Conservation (phyloP, 306 rosid genomes). For the Spatholobus suberectus region DNA sequence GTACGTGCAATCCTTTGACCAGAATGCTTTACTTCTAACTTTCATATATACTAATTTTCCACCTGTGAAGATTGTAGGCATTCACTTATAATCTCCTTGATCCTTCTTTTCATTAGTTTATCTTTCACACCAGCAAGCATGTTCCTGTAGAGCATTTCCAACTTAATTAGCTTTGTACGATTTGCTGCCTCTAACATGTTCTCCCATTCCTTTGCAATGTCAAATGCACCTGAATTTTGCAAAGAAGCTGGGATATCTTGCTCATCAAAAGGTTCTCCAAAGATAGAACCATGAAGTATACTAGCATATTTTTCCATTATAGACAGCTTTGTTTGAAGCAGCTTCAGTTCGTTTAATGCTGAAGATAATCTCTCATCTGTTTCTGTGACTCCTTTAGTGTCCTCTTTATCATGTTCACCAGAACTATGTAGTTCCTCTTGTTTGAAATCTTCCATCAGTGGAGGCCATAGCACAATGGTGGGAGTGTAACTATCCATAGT, state of each 20-base stretch:
- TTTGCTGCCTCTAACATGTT: conserved; percentile 79
- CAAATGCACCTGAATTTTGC: conserved; percentile 51
- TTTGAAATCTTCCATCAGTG: conserved; percentile 54
- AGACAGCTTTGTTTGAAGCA: conserved; percentile 67
- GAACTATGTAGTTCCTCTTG: conserved; percentile 52
- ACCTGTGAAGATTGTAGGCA: conserved; percentile 56
- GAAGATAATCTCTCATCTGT: conserved; percentile 53
- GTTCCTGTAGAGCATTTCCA: conserved; percentile 71
- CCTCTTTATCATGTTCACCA: conserved; percentile 51
- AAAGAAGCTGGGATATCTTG: conserved; percentile 67
- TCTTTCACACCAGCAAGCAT: conserved; percentile 76
- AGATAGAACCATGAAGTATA: conserved; percentile 77
- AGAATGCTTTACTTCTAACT: neutral
- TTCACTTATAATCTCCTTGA: conserved; percentile 73
- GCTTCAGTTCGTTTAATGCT: conserved; percentile 63
- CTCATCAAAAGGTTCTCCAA: conserved; percentile 80
- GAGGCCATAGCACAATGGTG: conserved; percentile 73
- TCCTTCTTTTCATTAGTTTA: conserved; percentile 74
- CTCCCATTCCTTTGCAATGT: conserved; percentile 86
- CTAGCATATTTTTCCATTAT: conserved; percentile 73
- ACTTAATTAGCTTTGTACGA: conserved; percentile 54
- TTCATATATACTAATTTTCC: neutral
- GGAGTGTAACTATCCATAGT: conserved; percentile 62
- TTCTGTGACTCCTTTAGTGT: conserved; percentile 46
- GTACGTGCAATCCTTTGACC: conserved; percentile 1